These are phyloP conservation scores for Ziziphus jujuba DNA, from an alignment of 306 rosid species.

Conservation along the genomic window DNA sequence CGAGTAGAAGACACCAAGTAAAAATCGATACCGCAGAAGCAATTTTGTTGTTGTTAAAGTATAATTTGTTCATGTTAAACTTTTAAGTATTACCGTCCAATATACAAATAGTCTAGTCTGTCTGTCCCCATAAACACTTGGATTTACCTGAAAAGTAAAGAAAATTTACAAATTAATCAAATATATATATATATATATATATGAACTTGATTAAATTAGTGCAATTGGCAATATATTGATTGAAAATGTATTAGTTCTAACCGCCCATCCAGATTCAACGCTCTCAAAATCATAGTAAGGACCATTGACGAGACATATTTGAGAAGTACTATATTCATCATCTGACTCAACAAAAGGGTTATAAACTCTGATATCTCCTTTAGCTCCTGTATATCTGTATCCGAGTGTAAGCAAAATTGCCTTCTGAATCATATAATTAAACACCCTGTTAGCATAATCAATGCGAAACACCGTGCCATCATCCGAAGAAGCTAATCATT, in stretches of 20 bases:
- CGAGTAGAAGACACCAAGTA: background rate
- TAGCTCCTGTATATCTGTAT: conserved; percentile 31
- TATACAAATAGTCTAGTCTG: conserved; percentile 33
- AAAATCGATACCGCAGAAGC: background rate
- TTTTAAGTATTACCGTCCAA: conserved; percentile 29
- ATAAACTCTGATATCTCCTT: conserved; percentile 35
- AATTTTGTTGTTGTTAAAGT: background rate
- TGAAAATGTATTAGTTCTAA: background rate
- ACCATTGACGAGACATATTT: conserved; percentile 23
- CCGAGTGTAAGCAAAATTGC: conserved; percentile 29
- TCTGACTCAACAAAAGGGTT: conserved; percentile 29
- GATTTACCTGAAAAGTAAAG: conserved; percentile 28
- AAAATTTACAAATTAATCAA: background rate
- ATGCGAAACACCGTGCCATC: too few species aligned
- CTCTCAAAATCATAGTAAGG: conserved; percentile 22
- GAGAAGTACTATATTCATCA: conserved; percentile 36
- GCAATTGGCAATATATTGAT: too few species aligned
- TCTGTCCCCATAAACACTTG: conserved; percentile 31
- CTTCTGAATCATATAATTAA: conserved; percentile 26
- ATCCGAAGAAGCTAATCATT: too few species aligned
- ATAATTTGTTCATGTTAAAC: background rate
- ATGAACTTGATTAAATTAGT: background rate
- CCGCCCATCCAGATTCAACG: conserved; percentile 42
- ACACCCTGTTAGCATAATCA: too few species aligned
- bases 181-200: background rate